Evolutionary conservation across 352 stramenopile genomes (phyloP), one percentile per base, ranked within the genome.

Genomic region (Pythium angustatum): DNA sequence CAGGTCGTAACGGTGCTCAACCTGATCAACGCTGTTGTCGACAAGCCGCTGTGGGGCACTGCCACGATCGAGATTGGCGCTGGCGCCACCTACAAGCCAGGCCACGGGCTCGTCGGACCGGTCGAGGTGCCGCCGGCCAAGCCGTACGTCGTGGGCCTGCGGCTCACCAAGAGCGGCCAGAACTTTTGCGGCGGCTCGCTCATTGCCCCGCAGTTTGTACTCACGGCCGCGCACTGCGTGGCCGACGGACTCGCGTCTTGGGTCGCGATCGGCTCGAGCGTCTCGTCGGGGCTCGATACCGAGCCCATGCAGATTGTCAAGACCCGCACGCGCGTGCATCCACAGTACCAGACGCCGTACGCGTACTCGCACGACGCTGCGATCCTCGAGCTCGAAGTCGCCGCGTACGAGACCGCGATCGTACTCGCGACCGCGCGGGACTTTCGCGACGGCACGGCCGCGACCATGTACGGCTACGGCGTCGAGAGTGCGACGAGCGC

Each of bases 141-240:
- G 21, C 50, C 61, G 11, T 74, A 58, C 40, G 61, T 70, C 33
- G 67, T 74, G 0, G 67, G 67, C 15, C 51, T 74, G 0, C 67
- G 67, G 21, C 58, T 70, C 21, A 74, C 67, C 21, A 66, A 71
- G 24, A 59, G 65, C 31, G 66, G 69, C 8, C 60, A 76, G 45
- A 76, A 75, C 26, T 81, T 78, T 49, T 84, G 76, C 44, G 76
- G 73, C 19, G 76, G 76, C 12, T 72, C 48, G 11, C 55, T 84
- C 9, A 79, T 84, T 22, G 53, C 73, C 22, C 66, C 71, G 10
- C 58, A 68, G 50, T 79, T 70, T 55, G 69, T 84, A 27, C 65
- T 84, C 43, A 84, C 76, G 22, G 76, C 76, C 1, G 76, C 69
- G 8, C 76, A 84, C 58, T 84, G 76, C 41, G 71, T 79, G 11